Percentiles rank a stretch among this genome's conserved stretches.
Conservation (phyloP, 202 grass and related monocot species). For the Elaeis oleifera region DNA sequence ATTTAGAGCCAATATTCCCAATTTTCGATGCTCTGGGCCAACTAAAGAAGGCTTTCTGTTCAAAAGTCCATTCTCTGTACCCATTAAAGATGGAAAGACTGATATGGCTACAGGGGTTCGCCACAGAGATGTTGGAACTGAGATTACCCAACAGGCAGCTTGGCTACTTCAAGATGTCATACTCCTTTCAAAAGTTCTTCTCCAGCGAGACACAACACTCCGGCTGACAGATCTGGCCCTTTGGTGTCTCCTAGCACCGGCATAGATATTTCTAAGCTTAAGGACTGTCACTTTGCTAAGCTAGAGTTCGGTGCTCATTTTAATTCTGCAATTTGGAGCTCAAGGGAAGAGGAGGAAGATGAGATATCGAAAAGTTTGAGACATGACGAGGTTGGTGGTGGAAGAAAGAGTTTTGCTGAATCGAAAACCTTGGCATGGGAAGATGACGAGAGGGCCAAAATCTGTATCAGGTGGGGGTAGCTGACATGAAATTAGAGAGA, state of each 20-base stretch:
- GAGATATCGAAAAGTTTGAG: constrained; percentile 88
- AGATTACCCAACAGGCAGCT: constrained; percentile 86
- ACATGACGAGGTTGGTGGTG: constrained; percentile 54
- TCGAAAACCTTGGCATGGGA: constrained; percentile 51
- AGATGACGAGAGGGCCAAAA: constrained; percentile 74
- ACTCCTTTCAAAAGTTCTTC: constrained; percentile 71
- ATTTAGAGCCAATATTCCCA: constrained; percentile 23
- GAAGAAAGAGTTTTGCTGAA: constrained; percentile 35
- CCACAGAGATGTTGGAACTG: constrained; percentile 64
- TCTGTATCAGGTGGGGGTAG: constrained; percentile 60
- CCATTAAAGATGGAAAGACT: constrained; percentile 14
- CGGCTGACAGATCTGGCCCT: constrained; percentile 54
- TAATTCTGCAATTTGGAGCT: constrained; percentile 76
- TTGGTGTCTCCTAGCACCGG: constrained; percentile 48
- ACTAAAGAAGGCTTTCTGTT: constrained; percentile 62
- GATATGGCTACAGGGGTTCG: constrained; percentile 11
- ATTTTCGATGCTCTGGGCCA: constrained; percentile 26
- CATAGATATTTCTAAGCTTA: constrained; percentile 59
- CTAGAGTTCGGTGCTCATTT: constrained; percentile 55
- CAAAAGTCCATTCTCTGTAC: constrained; percentile 42
- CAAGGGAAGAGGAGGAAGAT: constrained; percentile 92
- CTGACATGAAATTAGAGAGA: no score
- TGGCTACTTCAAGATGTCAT: constrained; percentile 53
- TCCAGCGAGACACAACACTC: constrained; percentile 78
- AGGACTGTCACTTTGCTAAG: constrained; percentile 72